A percentile compares a stretch with the other conserved stretches of the same genome.
These are phyloP conservation scores for Akanthomyces lecanii DNA, from an alignment of 2,329 filamentous ascomycete genomes.

Conservation along the genomic window DNA sequence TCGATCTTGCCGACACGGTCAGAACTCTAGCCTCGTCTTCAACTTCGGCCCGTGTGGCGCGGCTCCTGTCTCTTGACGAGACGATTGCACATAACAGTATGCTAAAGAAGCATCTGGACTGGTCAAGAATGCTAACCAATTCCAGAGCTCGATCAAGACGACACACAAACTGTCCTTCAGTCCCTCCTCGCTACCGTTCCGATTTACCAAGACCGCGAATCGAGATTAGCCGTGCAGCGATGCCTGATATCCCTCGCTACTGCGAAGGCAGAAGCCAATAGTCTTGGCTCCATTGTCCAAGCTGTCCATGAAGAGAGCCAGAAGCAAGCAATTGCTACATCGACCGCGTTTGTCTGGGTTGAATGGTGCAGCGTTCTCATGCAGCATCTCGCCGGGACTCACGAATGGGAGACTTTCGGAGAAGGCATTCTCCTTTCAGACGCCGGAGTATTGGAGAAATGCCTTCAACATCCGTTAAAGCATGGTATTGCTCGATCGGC, in stretches of 20 bases:
- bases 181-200: conserved; percentile 84
- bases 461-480: conserved; percentile 62
- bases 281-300: conserved; percentile 61
- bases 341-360: conserved; percentile 80
- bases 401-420: conserved; percentile 61
- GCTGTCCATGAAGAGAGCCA: conserved; percentile 67
- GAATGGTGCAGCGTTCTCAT: conserved; percentile 85
- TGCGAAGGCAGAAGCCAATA: conserved; percentile 47
- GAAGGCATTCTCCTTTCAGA: conserved; percentile 63
- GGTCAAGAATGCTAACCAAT: background rate
- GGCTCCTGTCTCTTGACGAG: conserved; percentile 54
- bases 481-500: conserved; percentile 67
- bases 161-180: conserved; percentile 56
- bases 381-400: conserved; percentile 60
- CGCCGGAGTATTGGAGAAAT: conserved; percentile 73
- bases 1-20: conserved; percentile 49
- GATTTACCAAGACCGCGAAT: conserved; percentile 80
- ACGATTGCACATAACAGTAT: conserved; percentile 52
- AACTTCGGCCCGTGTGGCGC: conserved; percentile 50
- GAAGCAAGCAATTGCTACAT: conserved; percentile 72
- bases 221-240: conserved; percentile 75
- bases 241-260: conserved; percentile 69
- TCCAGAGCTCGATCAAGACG: conserved; percentile 44
- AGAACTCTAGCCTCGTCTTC: conserved; percentile 58
- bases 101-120: conserved; percentile 10